Base-by-base conservation (phyloP, 106 monocot genomes). In the Ottelia alismoides region DNA sequence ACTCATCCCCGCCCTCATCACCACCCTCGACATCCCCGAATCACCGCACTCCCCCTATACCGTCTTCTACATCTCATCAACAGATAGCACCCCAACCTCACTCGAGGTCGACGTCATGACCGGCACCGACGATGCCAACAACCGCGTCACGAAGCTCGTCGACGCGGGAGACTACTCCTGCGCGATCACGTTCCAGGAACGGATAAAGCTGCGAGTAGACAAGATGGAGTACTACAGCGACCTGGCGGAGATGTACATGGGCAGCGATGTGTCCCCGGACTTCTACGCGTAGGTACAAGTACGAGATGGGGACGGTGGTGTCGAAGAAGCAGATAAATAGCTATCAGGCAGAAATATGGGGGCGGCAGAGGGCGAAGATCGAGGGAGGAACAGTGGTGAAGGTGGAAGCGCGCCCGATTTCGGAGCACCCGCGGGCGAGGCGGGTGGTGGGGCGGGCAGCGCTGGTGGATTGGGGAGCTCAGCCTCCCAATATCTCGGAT, bases 211-310 rank as follows among this genome's bases (percentile, higher is more conserved):
- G 28, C 92, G 85, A 3, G 43, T 52, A 17, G 44, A 21, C 18
- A 35, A 70, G 48, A 92, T 92, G 92, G 65, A 68, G 14, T 45
- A 67, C 67, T 92, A 92, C 73, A 40, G 32, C 12, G 79, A 86
- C 65, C 79, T 92, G 47, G 86, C 92, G 11, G 85, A 86, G 65
- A 92, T 85, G 85, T 92, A 86, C 73, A 66, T 92, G 53, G 85
- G 92, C 51, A 47, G 47, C 29, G 92, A 92, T 69, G 92, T 92
- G 0, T 82, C 79, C 17, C 92, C 86, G 17, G 85, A 92, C 59
- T 92, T 86, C 85, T 86, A 86, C 78, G 92, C 67, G 27, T 91
- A 84, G 90, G 90, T 91, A 9, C n/a, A 86, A 85, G 22, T 82
- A 86, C 28, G 90, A 84, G 9, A 91, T 81, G 18, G 92, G 92